phyloP scores from a whole-genome alignment of 805 yeast species.

The Priceomyces haplophilus region DNA sequence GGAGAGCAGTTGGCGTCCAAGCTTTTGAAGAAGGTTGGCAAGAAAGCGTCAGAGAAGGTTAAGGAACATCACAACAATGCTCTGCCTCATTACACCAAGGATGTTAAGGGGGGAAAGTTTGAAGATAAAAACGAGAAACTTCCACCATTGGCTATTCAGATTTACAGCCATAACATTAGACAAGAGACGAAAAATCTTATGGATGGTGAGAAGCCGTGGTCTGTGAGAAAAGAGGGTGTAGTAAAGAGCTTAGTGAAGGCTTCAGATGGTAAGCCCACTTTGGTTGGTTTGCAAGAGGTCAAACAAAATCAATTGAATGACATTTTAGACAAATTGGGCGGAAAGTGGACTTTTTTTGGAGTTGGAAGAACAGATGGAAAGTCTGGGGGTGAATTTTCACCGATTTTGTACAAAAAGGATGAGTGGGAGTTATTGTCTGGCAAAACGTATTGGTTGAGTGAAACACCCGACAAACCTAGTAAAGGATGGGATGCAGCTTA shows the following conservation, averaged over 20 bases:
- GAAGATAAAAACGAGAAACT: conserved; percentile 8
- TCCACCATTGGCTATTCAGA: conserved; percentile 14
- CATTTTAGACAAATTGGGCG: conserved; percentile 21
- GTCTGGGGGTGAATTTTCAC: conserved; percentile 33
- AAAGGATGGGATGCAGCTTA: conserved; percentile 44
- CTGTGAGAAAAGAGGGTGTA: conserved; percentile 35
- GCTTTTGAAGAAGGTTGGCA: conserved; percentile 3
- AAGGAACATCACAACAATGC: conserved; percentile 5
- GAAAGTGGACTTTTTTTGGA: conserved; percentile 35
- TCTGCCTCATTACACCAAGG: not conserved
- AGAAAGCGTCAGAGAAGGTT: conserved; percentile 5
- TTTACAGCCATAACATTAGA: conserved; percentile 44
- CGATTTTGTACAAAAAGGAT: conserved; percentile 28
- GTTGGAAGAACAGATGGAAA: conserved; percentile 35
- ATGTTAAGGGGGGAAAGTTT: conserved; percentile 2
- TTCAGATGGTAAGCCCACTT: conserved; percentile 23
- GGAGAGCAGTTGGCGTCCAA: conserved; percentile 6
- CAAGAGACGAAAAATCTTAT: conserved; percentile 32
- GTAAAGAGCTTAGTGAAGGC: conserved; percentile 33
- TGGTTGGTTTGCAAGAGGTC: conserved; percentile 42
- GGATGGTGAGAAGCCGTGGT: conserved; percentile 46
- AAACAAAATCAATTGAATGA: conserved; percentile 34
- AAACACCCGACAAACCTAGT: conserved; percentile 37
- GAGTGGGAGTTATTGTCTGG: conserved; percentile 33
- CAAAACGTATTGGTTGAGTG: conserved; percentile 40